phyloP scores from a whole-genome alignment of 2,329 filamentous ascomycete genomes.

The Colletotrichum karsti region DNA sequence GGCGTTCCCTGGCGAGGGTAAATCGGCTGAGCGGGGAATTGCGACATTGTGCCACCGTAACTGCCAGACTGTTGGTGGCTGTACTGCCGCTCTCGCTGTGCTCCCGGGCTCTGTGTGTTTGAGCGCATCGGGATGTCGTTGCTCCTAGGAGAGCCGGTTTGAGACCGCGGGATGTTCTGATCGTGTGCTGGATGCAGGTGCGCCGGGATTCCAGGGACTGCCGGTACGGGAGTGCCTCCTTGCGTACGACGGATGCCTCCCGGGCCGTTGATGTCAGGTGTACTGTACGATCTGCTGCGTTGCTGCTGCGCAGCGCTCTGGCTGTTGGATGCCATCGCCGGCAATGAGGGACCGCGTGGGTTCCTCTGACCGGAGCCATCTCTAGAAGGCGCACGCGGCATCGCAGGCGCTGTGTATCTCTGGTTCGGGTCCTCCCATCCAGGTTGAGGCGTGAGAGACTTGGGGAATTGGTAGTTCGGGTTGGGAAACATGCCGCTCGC shows the following conservation, averaged over 20 bases:
- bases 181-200: conserved; percentile 72
- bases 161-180: conserved; percentile 76
- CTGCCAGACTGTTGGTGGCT: conserved; percentile 55
- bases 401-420: conserved; percentile 88
- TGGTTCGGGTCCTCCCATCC: conserved; percentile 77
- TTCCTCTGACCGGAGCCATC: conserved; percentile 76
- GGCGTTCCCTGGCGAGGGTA: conserved; percentile 57
- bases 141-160: conserved; percentile 80
- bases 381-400: conserved; percentile 82
- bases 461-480: conserved; percentile 74
- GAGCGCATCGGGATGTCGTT: conserved; percentile 73
- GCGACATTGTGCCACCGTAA: conserved; percentile 60
- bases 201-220: conserved; percentile 79
- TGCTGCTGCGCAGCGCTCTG: conserved; percentile 70
- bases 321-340: conserved; percentile 70
- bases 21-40: conserved; percentile 65
- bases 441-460: conserved; percentile 74
- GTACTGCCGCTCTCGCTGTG: conserved; percentile 66
- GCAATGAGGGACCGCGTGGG: conserved; percentile 81
- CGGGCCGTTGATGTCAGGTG: conserved; percentile 87
- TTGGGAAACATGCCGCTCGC: conserved; percentile 76
- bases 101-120: conserved; percentile 76
- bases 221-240: conserved; percentile 67
- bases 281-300: conserved; percentile 90
- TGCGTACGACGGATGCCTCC: conserved; percentile 64